A percentile compares a stretch with the other conserved stretches of the same genome.
Evolutionary conservation across 2,329 filamentous ascomycete species (phyloP).

Genomic region (Fusarium musae): DNA sequence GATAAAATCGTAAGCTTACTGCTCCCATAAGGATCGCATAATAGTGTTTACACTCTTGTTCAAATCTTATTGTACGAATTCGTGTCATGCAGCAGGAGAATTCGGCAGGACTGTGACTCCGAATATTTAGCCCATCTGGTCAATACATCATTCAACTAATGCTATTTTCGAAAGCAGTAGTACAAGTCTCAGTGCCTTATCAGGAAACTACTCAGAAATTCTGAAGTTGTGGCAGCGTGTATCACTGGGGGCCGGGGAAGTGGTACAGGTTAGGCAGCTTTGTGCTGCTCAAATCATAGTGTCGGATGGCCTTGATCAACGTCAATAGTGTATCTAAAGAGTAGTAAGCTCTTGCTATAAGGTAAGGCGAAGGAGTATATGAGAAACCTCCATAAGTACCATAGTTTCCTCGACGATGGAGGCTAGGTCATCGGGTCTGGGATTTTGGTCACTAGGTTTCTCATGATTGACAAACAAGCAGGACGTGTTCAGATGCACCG

Average conservation of each 20-base stretch:
- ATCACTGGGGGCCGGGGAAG: accelerated
- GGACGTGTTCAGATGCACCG: accelerated
- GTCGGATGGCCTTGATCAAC: accelerated
- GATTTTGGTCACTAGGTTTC: background rate
- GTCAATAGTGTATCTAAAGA: accelerated
- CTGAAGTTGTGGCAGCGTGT: accelerated
- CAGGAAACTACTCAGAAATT: accelerated
- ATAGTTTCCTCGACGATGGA: accelerated
- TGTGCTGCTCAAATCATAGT: accelerated
- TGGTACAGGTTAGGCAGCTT: background rate
- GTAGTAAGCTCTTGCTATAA: accelerated
- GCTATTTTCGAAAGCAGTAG: accelerated
- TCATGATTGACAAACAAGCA: background rate
- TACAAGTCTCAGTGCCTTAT: accelerated
- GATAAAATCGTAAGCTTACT: accelerated
- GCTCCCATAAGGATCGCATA: accelerated
- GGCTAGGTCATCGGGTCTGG: accelerated
- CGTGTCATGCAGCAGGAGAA: too few relatives aligned
- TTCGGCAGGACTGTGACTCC: accelerated
- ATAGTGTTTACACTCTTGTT: accelerated
- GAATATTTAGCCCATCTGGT: accelerated
- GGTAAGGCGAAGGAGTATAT: accelerated
- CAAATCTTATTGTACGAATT: too few relatives aligned
- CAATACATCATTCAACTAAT: accelerated
- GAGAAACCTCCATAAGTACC: accelerated